phyloP scores from a whole-genome alignment of 2,329 filamentous ascomycete genomes.

The Arthrobotrys megalospora region DNA sequence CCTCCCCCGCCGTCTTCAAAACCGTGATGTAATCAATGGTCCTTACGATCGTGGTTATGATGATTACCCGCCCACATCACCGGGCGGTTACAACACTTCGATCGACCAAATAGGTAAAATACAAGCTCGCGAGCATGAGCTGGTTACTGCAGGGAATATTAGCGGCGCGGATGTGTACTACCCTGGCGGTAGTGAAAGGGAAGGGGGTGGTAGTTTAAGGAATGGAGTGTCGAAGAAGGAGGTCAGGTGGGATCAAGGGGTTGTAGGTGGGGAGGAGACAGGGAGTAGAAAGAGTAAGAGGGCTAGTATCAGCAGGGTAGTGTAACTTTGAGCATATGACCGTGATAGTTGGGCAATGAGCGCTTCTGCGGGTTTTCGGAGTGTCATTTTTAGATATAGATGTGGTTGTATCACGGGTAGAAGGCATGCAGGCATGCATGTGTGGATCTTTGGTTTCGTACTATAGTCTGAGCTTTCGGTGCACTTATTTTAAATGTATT shows the following conservation, averaged over 20 bases:
- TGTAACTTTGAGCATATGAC: slow-evolving; percentile 14
- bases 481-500: too few relatives aligned
- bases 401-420: not conserved
- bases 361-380: not conserved
- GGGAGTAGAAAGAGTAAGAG: slow-evolving; percentile 11
- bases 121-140: slow-evolving; percentile 37
- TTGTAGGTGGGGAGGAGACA: slow-evolving; percentile 26
- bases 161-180: slow-evolving; percentile 38
- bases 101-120: slow-evolving; percentile 21
- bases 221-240: slow-evolving; percentile 32
- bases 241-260: slow-evolving; percentile 34
- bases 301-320: slow-evolving; percentile 38
- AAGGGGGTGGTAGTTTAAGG: slow-evolving; percentile 4
- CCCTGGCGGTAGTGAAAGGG: not conserved
- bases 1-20: slow-evolving; percentile 42
- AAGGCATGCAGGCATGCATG: not conserved
- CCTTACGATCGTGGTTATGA: slow-evolving; percentile 13
- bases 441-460: not conserved
- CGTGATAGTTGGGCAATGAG: not conserved
- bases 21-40: slow-evolving; percentile 12
- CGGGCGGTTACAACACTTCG: slow-evolving; percentile 42
- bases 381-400: not conserved
- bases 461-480: too few relatives aligned
- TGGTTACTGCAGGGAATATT: slow-evolving; percentile 13
- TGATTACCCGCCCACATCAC: slow-evolving; percentile 16